phyloP scores from a whole-genome alignment of 164 flowering plant species.

The Nymphaea thermarum region DNA sequence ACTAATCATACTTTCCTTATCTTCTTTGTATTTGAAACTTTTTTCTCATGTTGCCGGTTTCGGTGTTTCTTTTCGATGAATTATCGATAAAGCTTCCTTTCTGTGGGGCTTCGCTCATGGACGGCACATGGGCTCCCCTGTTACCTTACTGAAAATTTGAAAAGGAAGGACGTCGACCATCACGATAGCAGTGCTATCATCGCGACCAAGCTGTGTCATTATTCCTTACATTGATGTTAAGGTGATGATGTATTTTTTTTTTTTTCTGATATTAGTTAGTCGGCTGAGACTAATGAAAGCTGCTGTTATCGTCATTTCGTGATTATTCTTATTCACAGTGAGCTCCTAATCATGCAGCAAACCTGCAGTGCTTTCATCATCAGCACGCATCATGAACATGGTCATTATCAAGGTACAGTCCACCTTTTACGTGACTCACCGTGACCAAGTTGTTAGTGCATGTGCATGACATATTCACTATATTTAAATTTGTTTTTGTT shows the following conservation, averaged over 20 bases:
- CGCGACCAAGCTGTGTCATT: neutral
- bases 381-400: no score
- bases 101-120: neutral
- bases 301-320: neutral
- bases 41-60: neutral
- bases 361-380: neutral
- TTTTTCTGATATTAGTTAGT: neutral
- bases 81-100: neutral
- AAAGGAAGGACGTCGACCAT: neutral
- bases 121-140: neutral
- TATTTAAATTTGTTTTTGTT: no score
- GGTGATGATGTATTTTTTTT: no score
- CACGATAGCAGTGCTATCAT: neutral
- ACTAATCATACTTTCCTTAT: neutral
- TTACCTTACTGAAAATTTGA: neutral
- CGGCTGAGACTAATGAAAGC: neutral
- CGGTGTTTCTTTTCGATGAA: neutral
- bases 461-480: no score
- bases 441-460: no score
- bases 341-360: neutral
- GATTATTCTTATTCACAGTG: neutral
- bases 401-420: no score
- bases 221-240: neutral
- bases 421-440: no score
- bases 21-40: neutral